Evolutionary conservation across 805 yeast genomes (phyloP).

Genomic region (Ogataea paraovalis): DNA sequence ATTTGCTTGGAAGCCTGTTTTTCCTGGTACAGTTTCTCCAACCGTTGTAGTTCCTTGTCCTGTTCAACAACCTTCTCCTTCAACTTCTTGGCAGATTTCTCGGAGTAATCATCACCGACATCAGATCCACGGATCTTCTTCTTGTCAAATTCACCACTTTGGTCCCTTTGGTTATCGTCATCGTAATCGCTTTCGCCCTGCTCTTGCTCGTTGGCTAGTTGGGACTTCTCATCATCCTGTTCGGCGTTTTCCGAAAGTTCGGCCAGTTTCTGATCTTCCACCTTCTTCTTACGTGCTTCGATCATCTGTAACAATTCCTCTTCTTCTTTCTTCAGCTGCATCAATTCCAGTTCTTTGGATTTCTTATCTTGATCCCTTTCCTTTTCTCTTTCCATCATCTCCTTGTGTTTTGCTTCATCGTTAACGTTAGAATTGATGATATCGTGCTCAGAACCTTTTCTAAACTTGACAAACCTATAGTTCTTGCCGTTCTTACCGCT

Average conservation of each 20-base stretch:
- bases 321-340: slow-evolving; percentile 6
- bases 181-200: slow-evolving; percentile 2
- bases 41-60: slow-evolving; percentile 21
- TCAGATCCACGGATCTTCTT: no score
- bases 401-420: slow-evolving; percentile 17
- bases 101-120: not conserved
- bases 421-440: slow-evolving; percentile 26
- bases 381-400: slow-evolving; percentile 12
- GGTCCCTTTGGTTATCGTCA: slow-evolving; percentile 5
- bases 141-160: no score
- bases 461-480: slow-evolving; percentile 30
- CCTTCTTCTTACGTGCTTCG: slow-evolving; percentile 7
- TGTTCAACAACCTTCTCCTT: slow-evolving; percentile 23
- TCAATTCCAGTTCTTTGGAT: slow-evolving; percentile 5
- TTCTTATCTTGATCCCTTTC: slow-evolving; percentile 17
- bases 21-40: slow-evolving; percentile 20
- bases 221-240: slow-evolving; percentile 6
- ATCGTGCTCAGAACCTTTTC: slow-evolving; percentile 25
- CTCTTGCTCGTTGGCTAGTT: slow-evolving; percentile 9
- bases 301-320: slow-evolving; percentile 6
- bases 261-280: slow-evolving; percentile 1
- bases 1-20: slow-evolving; percentile 19
- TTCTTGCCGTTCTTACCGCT: slow-evolving; percentile 29
- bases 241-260: not conserved
- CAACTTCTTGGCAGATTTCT: not conserved